Evolutionary conservation across 2,329 filamentous ascomycete genomes (phyloP).

Genomic region (Beauveria varroae): DNA sequence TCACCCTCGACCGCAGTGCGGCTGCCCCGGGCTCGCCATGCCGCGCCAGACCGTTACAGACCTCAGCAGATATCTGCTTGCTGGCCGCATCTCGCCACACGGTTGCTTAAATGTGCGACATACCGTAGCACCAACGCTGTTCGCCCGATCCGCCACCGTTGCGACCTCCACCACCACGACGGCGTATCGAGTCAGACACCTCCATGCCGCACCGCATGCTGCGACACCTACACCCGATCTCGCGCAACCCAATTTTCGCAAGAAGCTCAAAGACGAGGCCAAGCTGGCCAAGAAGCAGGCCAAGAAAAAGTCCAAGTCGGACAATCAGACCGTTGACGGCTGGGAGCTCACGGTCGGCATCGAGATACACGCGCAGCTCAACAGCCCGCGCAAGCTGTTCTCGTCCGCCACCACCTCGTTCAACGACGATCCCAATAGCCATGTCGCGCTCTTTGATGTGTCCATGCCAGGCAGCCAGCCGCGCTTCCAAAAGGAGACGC

Average conservation of each 20-base stretch:
- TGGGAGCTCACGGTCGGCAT: conserved; percentile 97
- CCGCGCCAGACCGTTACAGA: conserved; percentile 33
- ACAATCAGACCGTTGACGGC: conserved; percentile 47
- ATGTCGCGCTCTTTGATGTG: conserved; percentile 81
- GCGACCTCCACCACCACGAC: neutral
- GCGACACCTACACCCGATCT: conserved; percentile 15
- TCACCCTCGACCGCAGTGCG: neutral
- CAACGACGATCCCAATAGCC: conserved; percentile 69
- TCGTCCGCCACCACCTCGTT: conserved; percentile 61
- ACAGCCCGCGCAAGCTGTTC: conserved; percentile 84
- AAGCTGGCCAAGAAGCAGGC: conserved; percentile 63
- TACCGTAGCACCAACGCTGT: conserved; percentile 13
- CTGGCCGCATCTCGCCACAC: conserved; percentile 33
- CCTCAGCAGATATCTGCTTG: conserved; percentile 42
- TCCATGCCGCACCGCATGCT: conserved; percentile 25
- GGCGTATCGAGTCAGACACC: conserved; percentile 17
- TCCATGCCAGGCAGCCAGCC: conserved; percentile 88
- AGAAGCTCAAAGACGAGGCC: conserved; percentile 63
- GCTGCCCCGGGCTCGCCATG: conserved; percentile 27
- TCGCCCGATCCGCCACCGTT: conserved; percentile 12
- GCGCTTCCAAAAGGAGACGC: conserved; percentile 69
- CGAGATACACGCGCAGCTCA: conserved; percentile 94
- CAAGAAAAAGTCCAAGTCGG: conserved; percentile 37
- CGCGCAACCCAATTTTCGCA: conserved; percentile 50
- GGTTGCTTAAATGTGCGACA: conserved; percentile 31